Percentiles rank a stretch among this genome's conserved stretches.
Evolutionary conservation across 345 rosid genomes (phyloP).

Genomic region (Geranium brycei): DNA sequence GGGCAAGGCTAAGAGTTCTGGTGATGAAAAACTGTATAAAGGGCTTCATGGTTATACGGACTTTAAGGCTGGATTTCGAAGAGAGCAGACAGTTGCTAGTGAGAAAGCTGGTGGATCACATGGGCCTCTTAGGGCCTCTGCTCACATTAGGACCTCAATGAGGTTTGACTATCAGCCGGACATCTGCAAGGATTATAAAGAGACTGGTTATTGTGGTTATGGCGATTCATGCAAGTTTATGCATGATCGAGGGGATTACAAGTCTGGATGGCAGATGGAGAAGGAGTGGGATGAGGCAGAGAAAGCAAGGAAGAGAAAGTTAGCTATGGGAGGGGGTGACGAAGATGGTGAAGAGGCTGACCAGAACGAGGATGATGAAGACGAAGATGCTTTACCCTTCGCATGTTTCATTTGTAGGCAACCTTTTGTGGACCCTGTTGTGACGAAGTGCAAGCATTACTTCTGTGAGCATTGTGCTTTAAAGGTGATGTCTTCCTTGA

Average conservation of each 20-base stretch:
- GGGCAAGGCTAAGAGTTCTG: conserved; percentile 6
- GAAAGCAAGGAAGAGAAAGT: conserved; percentile 1
- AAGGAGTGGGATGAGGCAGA: neutral
- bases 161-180: conserved; percentile 21
- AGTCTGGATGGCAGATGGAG: conserved; percentile 23
- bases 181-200: conserved; percentile 24
- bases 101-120: conserved; percentile 7
- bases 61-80: conserved; percentile 23
- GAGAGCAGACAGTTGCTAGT: conserved; percentile 25
- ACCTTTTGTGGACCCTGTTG: too few species aligned
- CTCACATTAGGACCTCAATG: conserved; percentile 11
- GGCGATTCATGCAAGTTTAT: conserved; percentile 24
- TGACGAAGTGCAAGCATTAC: too few species aligned
- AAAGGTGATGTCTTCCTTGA: too few species aligned
- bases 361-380: conserved; percentile 2
- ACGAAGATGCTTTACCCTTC: conserved; percentile 17
- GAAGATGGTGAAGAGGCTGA: conserved; percentile 3
- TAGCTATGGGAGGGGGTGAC: conserved; percentile 12
- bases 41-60: conserved; percentile 22
- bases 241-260: conserved; percentile 6
- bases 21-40: conserved; percentile 14
- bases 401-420: conserved; percentile 24
- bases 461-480: too few species aligned
- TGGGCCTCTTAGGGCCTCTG: conserved; percentile 26
- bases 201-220: conserved; percentile 26